Evolutionary conservation across 2,329 filamentous ascomycete genomes (phyloP).

Genomic region (Sphaerostilbella broomeana): DNA sequence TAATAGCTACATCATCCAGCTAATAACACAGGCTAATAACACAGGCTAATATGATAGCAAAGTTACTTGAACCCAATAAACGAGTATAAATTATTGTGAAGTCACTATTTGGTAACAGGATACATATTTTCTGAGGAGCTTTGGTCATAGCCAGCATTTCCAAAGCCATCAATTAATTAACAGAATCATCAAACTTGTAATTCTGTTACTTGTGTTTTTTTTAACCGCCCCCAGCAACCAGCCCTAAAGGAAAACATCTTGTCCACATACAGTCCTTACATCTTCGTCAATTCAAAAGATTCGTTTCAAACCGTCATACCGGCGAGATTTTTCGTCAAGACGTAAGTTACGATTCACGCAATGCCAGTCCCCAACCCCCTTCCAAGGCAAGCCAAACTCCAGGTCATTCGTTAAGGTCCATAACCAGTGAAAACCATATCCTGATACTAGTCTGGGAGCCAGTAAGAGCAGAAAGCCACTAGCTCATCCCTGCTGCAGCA

Average conservation of each 20-base stretch:
- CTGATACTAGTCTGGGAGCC: conserved; percentile 15
- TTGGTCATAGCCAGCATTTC: background rate
- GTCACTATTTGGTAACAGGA: too few relatives aligned
- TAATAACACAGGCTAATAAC: too few relatives aligned
- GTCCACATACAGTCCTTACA: too few relatives aligned
- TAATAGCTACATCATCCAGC: background rate
- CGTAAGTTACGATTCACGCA: conserved; percentile 15
- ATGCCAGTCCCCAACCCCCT: conserved; percentile 12
- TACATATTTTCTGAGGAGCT: too few relatives aligned
- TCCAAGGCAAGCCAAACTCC: conserved; percentile 22
- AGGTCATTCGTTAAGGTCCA: conserved; percentile 8
- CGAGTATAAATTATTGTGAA: too few relatives aligned
- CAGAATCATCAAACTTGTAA: too few relatives aligned
- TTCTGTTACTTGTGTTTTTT: too few relatives aligned
- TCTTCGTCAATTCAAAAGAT: conserved; percentile 8
- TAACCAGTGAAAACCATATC: conserved; percentile 13
- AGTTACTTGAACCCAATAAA: too few relatives aligned
- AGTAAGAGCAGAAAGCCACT: conserved; percentile 5
- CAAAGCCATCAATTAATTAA: background rate
- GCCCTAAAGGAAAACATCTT: too few relatives aligned
- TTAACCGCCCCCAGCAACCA: too few relatives aligned
- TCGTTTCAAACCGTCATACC: conserved; percentile 1
- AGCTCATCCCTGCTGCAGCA: background rate
- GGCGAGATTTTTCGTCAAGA: conserved; percentile 1
- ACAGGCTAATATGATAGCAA: too few relatives aligned